Evolutionary conservation across 257 asterid species (phyloP).

Genomic region (Nicotiana knightiana): DNA sequence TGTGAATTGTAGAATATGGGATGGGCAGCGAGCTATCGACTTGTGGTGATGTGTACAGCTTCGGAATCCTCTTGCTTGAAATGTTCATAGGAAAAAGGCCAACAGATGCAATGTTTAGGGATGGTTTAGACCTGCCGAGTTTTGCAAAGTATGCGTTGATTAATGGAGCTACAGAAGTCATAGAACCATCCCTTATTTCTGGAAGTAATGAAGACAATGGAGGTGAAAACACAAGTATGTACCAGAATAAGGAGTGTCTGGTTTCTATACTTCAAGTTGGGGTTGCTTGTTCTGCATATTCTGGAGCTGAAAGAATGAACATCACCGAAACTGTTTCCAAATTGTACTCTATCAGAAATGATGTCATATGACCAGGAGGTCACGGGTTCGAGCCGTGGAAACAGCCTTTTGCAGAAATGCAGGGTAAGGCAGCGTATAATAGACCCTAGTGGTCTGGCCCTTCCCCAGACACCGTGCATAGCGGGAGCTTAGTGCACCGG

Average conservation of each 20-base stretch:
- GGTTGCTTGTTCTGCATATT: conserved; percentile 24
- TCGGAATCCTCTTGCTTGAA: conserved; percentile 29
- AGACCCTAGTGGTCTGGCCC: too few species aligned
- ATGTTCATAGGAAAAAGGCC: conserved; percentile 36
- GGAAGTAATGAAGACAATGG: neutral
- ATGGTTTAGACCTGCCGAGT: conserved; percentile 17
- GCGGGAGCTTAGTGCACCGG: too few species aligned
- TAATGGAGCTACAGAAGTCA: conserved; percentile 12
- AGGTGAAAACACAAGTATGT: neutral
- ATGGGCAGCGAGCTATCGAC: conserved; percentile 18
- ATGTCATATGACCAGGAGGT: neutral
- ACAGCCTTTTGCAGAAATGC: too few species aligned
- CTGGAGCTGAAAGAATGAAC: conserved; percentile 26
- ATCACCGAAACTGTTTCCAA: conserved; percentile 18
- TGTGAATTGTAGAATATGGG: conserved; percentile 28
- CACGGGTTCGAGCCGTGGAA: too few species aligned
- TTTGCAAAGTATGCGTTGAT: conserved; percentile 16
- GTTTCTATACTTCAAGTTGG: conserved; percentile 26
- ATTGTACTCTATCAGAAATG: neutral
- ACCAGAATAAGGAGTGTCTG: conserved; percentile 13
- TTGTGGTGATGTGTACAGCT: conserved; percentile 35
- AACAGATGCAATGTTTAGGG: conserved; percentile 18
- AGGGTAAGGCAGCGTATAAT: too few species aligned
- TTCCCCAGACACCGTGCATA: too few species aligned
- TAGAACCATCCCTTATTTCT: conserved; percentile 13